Base-by-base conservation (phyloP, 306 rosid genomes). In the Fragaria vesca region DNA sequence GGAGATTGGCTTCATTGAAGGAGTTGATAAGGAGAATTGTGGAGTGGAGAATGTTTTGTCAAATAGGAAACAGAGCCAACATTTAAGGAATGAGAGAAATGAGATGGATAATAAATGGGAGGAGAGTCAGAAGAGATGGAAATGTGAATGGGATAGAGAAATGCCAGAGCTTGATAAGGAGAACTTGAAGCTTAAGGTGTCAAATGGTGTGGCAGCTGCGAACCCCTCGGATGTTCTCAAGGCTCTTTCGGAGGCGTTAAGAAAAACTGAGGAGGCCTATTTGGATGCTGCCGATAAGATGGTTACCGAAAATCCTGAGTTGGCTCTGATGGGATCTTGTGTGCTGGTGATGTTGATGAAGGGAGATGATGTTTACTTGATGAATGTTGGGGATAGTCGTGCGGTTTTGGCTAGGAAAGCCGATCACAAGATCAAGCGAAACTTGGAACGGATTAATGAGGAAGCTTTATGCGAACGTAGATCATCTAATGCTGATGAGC, bases 271-370 rank as follows among this genome's bases (percentile, higher is more conserved):
- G 79, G 92, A 89, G 4, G 79, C 87, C 12, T 94, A 80, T 83
- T 50, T 90, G 76, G 87, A 80, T 61, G 74, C 4, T 66, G 74
- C 83, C 4, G 93, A 91, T 63, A 84, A 88, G 57, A 87, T 79
- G 89, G 83, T 86, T 7, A 69, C 28, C 6, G 63, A 79, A 16
- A 88, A 83, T 83, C 93, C 97, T 13, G 98, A 85, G 84, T 66
- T 94, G 43, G 97, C 97, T 58, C 80, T 94, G 71, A 92, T 94
- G 93, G 97, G 98, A 60, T 94, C 98, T 40, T 94, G 98, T 86
- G 97, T 90, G 76, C 79, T 92, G 86, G 95, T 94, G 8, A 89
- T 92, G 97, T 46, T 94, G 76, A 92, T 94, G 95, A 90, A 85
- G 77, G 96, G 90, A 2, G 88, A 94, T 72, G 91, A 92, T 86